A percentile compares a stretch with the other conserved stretches of the same genome.
phyloP scores from a whole-genome alignment of 768 basidiomycete genomes.

The Russula foetens region DNA sequence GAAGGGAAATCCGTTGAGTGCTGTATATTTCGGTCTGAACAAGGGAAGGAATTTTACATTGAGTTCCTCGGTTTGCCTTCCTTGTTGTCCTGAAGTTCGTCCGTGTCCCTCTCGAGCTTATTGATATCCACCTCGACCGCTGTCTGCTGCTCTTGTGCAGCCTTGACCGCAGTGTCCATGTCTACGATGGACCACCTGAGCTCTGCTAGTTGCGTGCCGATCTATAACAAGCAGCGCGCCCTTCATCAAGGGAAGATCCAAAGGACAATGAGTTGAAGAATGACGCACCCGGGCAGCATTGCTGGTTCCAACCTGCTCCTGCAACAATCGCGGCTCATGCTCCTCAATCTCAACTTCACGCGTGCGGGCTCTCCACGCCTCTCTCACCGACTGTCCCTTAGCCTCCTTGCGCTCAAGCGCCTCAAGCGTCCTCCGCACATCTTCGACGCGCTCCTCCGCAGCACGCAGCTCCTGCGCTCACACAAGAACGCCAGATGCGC shows the following conservation, averaged over 20 bases:
- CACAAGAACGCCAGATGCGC: conserved; percentile 61
- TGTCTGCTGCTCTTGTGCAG: conserved; percentile 69
- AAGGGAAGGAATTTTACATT: conserved; percentile 43
- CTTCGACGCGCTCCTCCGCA: conserved; percentile 50
- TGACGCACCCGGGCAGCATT: conserved; percentile 76
- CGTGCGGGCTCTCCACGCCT: conserved; percentile 50
- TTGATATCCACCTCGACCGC: conserved; percentile 68
- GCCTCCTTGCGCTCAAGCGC: conserved; percentile 49
- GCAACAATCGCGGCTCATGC: conserved; percentile 75
- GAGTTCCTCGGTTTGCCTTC: conserved; percentile 93
- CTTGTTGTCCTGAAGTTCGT: conserved; percentile 97
- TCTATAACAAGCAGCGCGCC: conserved; percentile 34
- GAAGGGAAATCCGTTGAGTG: not conserved
- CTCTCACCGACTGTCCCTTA: conserved; percentile 42
- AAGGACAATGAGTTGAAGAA: not conserved
- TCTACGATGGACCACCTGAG: conserved; percentile 55
- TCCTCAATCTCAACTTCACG: conserved; percentile 82
- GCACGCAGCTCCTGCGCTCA: conserved; percentile 77
- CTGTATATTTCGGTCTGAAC: not conserved
- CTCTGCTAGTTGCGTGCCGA: conserved; percentile 70
- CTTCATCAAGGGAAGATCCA: not conserved
- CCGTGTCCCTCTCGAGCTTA: conserved; percentile 93
- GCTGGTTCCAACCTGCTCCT: conserved; percentile 81
- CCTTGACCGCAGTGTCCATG: conserved; percentile 48
- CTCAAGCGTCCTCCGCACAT: conserved; percentile 40